Base-by-base conservation (phyloP, 2,329 filamentous ascomycete genomes). In the Nemania serpens region DNA sequence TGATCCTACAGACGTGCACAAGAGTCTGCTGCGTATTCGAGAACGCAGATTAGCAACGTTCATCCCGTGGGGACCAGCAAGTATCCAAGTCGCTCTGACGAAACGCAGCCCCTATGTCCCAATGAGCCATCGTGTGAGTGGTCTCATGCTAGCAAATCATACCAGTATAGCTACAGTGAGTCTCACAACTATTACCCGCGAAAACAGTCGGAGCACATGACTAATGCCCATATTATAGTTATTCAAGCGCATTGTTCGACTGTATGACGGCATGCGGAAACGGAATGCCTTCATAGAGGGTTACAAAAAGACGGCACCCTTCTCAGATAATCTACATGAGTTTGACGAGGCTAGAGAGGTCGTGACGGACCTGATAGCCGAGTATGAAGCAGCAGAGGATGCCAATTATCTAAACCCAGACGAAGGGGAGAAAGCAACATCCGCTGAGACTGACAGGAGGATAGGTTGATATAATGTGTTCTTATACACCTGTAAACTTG, bases 1-100 rank as follows among this genome's bases (percentile, higher is more conserved):
- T 41, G 96, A 99, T 74, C 94, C 95, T 9, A 98, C 94, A 2
- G 96, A 99, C 77, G 91, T 99, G 58, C 95, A 99, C 82, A 99
- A 99, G 84, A 98, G 94, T 66, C 82, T 99, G 59, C 86, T 99
- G 60, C 91, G 95, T 66, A 99, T 99, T 73, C 89, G 95, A 51
- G 95, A 99, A 81, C 89, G 95, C 51, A 88, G 92, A 61, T 84
- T 99, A 55, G 96, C 95, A 10, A 96, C 92, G 0, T 99, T 99
- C 73, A 99, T 99, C 65, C 95, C 96, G 10, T 99, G 95, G 95
- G 95, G 95, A 0, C 95, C 95, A 1, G 95, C 95, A 29, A 96
- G 92, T 73, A 99, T 99, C 66, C 95, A 99, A 77, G 95, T 99
- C 12, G 96, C 95, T 2, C 79, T 99, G 64, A 97, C 95, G 2